Evolutionary conservation across 2,329 filamentous ascomycete genomes (phyloP).

Genomic region (Raffaelea albimanens): DNA sequence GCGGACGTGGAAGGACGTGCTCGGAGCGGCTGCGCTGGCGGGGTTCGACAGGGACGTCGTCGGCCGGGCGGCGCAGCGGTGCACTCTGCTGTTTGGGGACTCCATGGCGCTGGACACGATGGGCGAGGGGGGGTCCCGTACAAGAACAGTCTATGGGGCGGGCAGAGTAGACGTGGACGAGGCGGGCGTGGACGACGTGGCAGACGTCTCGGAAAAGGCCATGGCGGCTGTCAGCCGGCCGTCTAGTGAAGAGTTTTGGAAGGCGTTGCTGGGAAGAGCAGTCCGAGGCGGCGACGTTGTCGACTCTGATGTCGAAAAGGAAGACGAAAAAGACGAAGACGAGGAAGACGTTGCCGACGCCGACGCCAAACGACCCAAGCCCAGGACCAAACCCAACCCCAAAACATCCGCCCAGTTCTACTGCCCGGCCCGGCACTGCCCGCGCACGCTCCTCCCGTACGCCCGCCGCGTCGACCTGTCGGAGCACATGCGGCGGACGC

Average conservation of each 20-base stretch:
- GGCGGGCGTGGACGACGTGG: background rate
- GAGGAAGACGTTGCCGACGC: no score
- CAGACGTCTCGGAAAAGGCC: background rate
- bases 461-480: slow-evolving; percentile 22
- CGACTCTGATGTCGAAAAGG: no score
- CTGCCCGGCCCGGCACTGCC: slow-evolving; percentile 24
- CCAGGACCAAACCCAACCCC: background rate
- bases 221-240: no score
- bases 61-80: slow-evolving; percentile 62
- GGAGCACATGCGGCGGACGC: slow-evolving; percentile 35
- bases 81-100: slow-evolving; percentile 65
- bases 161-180: no score
- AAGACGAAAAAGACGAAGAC: no score
- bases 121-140: slow-evolving; percentile 8
- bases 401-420: background rate
- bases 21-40: slow-evolving; percentile 66
- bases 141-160: background rate
- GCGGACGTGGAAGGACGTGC: slow-evolving; percentile 72
- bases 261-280: no score
- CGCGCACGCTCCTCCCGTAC: slow-evolving; percentile 26
- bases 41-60: slow-evolving; percentile 60
- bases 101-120: slow-evolving; percentile 56
- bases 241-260: no score
- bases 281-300: no score
- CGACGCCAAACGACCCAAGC: background rate